Base-by-base conservation (phyloP, 2,329 filamentous ascomycete genomes). In the Pseudogymnoascus sp. region DNA sequence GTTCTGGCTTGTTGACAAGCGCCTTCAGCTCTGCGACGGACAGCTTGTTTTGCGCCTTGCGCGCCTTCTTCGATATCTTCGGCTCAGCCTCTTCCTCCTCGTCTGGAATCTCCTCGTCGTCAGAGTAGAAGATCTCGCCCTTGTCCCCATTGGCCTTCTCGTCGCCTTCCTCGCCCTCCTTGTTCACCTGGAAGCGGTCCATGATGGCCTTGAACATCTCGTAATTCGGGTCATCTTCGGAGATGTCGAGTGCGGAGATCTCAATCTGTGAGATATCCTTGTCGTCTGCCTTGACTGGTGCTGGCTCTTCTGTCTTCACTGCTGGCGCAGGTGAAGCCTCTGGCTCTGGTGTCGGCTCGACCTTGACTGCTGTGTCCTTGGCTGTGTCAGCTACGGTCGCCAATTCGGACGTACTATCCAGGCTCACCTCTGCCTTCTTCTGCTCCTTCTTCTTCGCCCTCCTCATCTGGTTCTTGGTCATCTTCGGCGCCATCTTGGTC, bases 1-100 rank as follows among this genome's bases (percentile, higher is more conserved):
- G 86, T 75, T 99, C 95, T 2, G 95, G 95, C 69, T 93, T 93
- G 70, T 83, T 84, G 65, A 97, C 95, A 63, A 96, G 79, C 5
- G 93, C 91, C 77, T 99, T 99, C 67, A 99, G 83, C 76, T 97
- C 92, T 59, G 95, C 95, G 65, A 99, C 91, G 6, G 93, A 96
- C 33, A 97, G 81, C 76, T 96, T 96, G 78, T 89, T 96, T 73
- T 92, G 82, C 77, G 89, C 86, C 79, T 97, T 99, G 69, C 89
- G 85, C 77, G 96, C 93, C 81, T 96, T 97, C 78, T 97, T 97
- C 31, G 93, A 97, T 26, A 97, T 75, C 70, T 90, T 93, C 7
- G 85, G 81, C 69, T 83, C 82, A 65, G 82, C 83, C 68, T 89
- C 86, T 33, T 96, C 91, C 50, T 91, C 89, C 72, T 95, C 91